These are phyloP conservation scores for Rhizophagus sp. DNA, from an alignment of 192 early-diverging fungal species.

Conservation along the genomic window DNA sequence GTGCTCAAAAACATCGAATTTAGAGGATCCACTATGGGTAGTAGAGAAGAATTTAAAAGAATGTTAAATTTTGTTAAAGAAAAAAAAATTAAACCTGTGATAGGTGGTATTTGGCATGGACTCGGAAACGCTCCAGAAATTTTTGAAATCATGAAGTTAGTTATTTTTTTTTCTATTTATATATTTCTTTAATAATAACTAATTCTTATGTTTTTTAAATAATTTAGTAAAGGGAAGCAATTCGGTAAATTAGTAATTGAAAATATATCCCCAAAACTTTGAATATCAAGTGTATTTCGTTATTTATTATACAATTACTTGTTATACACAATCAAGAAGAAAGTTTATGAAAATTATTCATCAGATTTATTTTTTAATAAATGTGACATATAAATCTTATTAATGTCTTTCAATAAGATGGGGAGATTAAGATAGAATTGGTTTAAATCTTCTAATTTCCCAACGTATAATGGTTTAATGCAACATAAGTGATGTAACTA, in stretches of 20 bases:
- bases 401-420: no score
- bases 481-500: no score
- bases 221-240: background rate
- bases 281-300: no score
- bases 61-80: conserved; percentile 62
- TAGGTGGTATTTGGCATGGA: conserved; percentile 56
- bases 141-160: background rate
- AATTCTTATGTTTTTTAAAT: background rate
- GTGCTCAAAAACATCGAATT: conserved; percentile 67
- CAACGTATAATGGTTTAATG: no score
- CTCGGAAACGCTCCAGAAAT: conserved; percentile 17
- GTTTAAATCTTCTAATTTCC: no score
- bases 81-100: conserved; percentile 59
- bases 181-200: background rate
- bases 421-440: no score
- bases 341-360: no score
- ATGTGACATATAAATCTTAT: no score
- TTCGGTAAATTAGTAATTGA: background rate
- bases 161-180: background rate
- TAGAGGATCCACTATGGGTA: conserved; percentile 67
- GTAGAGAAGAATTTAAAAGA: conserved; percentile 56
- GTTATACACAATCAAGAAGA: no score
- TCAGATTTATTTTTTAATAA: no score
- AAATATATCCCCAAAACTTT: no score
- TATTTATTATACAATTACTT: no score